A percentile compares a stretch with the other conserved stretches of the same genome.
phyloP scores from a whole-genome alignment of 768 basidiomycete species.

The Hericium rajendrae region DNA sequence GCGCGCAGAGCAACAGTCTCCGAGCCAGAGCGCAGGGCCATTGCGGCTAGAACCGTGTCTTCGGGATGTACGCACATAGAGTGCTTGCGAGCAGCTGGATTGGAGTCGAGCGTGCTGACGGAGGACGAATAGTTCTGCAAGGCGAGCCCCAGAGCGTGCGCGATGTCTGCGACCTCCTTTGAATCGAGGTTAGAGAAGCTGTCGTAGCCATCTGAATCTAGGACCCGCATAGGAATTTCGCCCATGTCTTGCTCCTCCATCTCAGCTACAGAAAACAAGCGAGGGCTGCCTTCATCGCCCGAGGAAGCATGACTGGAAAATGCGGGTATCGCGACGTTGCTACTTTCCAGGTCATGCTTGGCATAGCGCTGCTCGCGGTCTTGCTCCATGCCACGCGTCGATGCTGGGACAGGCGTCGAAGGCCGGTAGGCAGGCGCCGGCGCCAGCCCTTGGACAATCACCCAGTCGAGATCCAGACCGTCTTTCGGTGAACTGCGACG shows the following conservation, averaged over 20 bases:
- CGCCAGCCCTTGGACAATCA: not conserved
- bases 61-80: not conserved
- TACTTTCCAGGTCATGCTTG: not conserved
- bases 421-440: not conserved
- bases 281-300: not conserved
- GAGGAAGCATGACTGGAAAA: not conserved
- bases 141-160: not conserved
- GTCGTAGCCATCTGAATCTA: not conserved
- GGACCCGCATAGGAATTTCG: not conserved
- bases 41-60: not conserved
- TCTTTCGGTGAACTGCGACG: not conserved
- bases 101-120: not conserved
- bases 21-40: not conserved
- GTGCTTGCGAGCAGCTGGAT: not conserved
- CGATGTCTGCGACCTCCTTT: conserved; percentile 1
- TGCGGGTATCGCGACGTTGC: not conserved
- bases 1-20: not conserved
- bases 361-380: not conserved
- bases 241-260: not conserved
- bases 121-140: not conserved
- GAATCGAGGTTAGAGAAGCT: not conserved
- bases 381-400: not conserved
- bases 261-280: not conserved
- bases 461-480: not conserved
- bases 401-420: not conserved